Conservation (phyloP, 148 eudicot species). For the Vaccinium myrtillus region DNA sequence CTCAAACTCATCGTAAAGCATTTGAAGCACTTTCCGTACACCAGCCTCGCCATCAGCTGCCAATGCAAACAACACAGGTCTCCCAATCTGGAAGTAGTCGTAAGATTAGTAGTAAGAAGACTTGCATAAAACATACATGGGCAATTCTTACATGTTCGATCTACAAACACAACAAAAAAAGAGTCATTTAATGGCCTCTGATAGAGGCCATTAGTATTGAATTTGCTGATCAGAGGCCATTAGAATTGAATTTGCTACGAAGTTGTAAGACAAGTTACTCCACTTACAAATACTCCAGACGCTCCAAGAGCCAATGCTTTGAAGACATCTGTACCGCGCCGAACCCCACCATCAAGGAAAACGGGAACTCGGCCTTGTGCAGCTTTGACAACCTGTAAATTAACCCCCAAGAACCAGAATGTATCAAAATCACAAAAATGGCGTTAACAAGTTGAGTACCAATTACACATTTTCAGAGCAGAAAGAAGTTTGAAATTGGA, state of each 20-base stretch:
- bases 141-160: too few species aligned
- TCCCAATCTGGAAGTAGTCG: slow-evolving; percentile 51
- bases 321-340: slow-evolving; percentile 43
- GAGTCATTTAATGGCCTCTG: not conserved
- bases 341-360: slow-evolving; percentile 36
- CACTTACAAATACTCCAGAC: slow-evolving; percentile 86
- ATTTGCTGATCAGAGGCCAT: not conserved
- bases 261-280: slow-evolving; percentile 14
- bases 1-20: slow-evolving; percentile 82
- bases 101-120: not conserved
- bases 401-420: not conserved
- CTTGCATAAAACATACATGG: not conserved
- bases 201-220: too few species aligned
- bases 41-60: slow-evolving; percentile 87
- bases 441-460: too few species aligned
- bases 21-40: slow-evolving; percentile 70
- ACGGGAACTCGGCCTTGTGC: slow-evolving; percentile 34
- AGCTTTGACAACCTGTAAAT: slow-evolving; percentile 32
- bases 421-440: slow-evolving; percentile 4
- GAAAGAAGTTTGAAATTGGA: not conserved
- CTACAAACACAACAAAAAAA: not conserved
- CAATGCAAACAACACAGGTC: slow-evolving; percentile 70
- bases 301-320: slow-evolving; percentile 47
- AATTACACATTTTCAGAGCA: not conserved
- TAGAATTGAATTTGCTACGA: not conserved